A percentile compares a stretch with the other conserved stretches of the same genome.
Evolutionary conservation across 768 basidiomycete species (phyloP).

Genomic region (Phylloporus scabripes): DNA sequence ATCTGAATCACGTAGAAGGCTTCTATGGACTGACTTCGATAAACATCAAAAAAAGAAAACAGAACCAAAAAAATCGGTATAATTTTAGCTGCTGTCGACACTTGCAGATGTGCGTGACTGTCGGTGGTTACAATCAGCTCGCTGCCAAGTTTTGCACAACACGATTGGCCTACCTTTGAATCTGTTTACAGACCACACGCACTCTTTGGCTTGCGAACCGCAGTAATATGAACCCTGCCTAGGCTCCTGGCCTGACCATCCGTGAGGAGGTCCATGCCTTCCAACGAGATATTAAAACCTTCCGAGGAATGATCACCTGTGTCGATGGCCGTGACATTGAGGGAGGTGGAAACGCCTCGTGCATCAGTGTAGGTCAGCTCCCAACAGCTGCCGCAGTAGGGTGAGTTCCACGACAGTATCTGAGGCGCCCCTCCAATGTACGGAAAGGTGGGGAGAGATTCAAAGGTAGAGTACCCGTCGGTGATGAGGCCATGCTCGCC

Average conservation of each 20-base stretch:
- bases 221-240: conserved; percentile 24
- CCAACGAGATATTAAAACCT: conserved; percentile 35
- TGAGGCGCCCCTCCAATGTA: conserved; percentile 52
- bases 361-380: conserved; percentile 40
- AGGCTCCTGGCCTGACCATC: conserved; percentile 20
- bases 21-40: background rate
- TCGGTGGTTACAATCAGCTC: background rate
- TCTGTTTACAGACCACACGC: conserved; percentile 11
- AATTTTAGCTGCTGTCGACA: background rate
- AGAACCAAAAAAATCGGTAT: background rate
- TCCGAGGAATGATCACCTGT: conserved; percentile 25
- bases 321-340: conserved; percentile 52
- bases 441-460: conserved; percentile 52
- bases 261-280: conserved; percentile 36
- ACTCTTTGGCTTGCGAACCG: conserved; percentile 11
- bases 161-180: background rate
- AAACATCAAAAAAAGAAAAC: background rate
- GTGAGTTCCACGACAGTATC: conserved; percentile 47
- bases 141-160: background rate
- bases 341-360: conserved; percentile 28
- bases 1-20: background rate
- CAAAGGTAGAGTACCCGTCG: conserved; percentile 43
- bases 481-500: conserved; percentile 48
- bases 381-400: conserved; percentile 59
- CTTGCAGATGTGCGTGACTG: background rate